A percentile compares a stretch with the other conserved stretches of the same genome.
Conservation (phyloP, 257 asterid species). For the Lantana camara region DNA sequence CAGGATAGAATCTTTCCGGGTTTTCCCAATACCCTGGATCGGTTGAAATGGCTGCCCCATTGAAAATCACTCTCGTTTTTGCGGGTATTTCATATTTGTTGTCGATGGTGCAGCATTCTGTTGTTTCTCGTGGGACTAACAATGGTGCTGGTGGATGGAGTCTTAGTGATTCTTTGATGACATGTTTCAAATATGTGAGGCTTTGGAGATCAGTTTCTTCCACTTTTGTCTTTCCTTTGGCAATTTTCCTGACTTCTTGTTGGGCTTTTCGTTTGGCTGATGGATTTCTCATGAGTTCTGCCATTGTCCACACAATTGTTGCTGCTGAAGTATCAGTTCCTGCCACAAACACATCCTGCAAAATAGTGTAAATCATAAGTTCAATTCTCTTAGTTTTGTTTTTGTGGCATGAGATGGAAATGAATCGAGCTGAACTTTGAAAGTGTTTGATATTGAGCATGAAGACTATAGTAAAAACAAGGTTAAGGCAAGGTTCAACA, state of each 20-base stretch:
- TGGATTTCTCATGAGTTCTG: constrained; percentile 45
- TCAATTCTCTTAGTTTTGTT: neutral
- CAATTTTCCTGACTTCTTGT: constrained; percentile 27
- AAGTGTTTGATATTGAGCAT: too few relatives aligned
- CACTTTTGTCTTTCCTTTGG: constrained; percentile 19
- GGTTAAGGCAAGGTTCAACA: too few relatives aligned
- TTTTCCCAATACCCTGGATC: constrained; percentile 43
- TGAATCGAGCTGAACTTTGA: too few relatives aligned
- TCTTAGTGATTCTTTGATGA: constrained; percentile 38
- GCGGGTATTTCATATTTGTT: constrained; percentile 37
- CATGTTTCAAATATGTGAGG: constrained; percentile 35
- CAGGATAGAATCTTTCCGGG: constrained; percentile 42
- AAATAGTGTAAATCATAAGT: neutral
- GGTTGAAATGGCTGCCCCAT: constrained; percentile 30
- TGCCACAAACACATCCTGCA: constrained; percentile 35
- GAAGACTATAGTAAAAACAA: too few relatives aligned
- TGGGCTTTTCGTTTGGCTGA: constrained; percentile 22
- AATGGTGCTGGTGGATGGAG: constrained; percentile 45
- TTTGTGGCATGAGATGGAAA: neutral
- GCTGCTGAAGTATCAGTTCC: constrained; percentile 48
- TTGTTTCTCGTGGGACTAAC: constrained; percentile 39
- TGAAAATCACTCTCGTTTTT: constrained; percentile 40
- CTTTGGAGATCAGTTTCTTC: constrained; percentile 34
- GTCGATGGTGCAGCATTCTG: constrained; percentile 22
- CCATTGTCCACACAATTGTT: constrained; percentile 43